phyloP scores from a whole-genome alignment of 441 rosid genomes.

The Theobroma grandiflorum region DNA sequence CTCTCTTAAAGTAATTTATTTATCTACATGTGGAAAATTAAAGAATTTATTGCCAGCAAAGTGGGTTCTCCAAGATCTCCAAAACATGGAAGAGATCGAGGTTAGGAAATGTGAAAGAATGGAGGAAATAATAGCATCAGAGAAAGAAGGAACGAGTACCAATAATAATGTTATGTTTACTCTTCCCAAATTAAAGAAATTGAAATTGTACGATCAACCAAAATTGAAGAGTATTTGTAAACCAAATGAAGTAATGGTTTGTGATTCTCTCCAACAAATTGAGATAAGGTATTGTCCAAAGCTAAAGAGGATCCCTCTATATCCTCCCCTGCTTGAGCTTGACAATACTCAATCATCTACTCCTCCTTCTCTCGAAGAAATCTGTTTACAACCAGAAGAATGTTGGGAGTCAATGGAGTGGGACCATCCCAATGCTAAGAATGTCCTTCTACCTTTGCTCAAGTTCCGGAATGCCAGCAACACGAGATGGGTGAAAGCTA shows the following conservation, averaged over 20 bases:
- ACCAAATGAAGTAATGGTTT: background rate
- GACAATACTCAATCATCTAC: too few species aligned
- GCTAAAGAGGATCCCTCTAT: too few species aligned
- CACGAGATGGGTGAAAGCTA: too few species aligned
- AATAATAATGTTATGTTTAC: background rate
- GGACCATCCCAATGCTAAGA: too few species aligned
- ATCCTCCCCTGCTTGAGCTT: too few species aligned
- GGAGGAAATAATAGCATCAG: slow-evolving; percentile 26
- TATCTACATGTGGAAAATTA: background rate
- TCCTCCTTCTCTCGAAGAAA: too few species aligned
- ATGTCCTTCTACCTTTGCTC: too few species aligned
- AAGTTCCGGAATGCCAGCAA: too few species aligned
- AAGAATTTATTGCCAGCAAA: slow-evolving; percentile 17
- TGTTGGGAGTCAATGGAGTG: too few species aligned
- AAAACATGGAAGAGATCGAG: slow-evolving; percentile 22
- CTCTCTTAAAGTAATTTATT: background rate
- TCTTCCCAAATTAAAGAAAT: slow-evolving; percentile 16
- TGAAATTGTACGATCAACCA: background rate
- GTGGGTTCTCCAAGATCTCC: slow-evolving; percentile 9
- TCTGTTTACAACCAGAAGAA: too few species aligned
- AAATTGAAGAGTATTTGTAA: slow-evolving; percentile 23
- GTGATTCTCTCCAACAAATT: background rate
- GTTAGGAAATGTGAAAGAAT: slow-evolving; percentile 25
- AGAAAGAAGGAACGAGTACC: background rate
- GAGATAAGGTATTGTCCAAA: too few species aligned